Percentiles rank a stretch among this genome's conserved stretches.
Conservation (phyloP, 1,284 basidiomycete genomes). For the Irpex lacteus region DNA sequence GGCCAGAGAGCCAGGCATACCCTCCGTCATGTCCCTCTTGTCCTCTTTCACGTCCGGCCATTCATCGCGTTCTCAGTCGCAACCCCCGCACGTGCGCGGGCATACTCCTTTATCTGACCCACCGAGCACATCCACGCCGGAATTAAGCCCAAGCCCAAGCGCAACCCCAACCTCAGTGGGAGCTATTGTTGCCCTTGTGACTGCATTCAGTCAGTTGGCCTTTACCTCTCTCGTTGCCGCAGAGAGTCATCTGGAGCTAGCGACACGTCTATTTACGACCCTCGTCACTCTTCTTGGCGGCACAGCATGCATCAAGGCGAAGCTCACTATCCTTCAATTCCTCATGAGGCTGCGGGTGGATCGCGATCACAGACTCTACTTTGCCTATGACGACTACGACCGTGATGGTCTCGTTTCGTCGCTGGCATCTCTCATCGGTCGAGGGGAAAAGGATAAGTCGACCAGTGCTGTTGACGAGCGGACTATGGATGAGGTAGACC, state of each 20-base stretch:
- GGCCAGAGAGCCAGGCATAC: constrained; percentile 46
- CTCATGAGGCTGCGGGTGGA: constrained; percentile 89
- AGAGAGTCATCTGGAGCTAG: constrained; percentile 43
- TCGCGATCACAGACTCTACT: constrained; percentile 86
- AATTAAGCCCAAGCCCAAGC: constrained; percentile 25
- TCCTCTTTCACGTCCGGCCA: constrained; percentile 53
- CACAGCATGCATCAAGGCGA: constrained; percentile 57
- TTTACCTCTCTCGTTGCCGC: constrained; percentile 61
- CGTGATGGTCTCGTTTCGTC: constrained; percentile 48
- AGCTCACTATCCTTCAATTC: constrained; percentile 83
- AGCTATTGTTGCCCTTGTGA: constrained; percentile 62
- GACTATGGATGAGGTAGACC: constrained; percentile 36
- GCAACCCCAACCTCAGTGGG: constrained; percentile 46
- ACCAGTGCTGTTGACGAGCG: constrained; percentile 20
- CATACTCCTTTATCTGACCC: constrained; percentile 26
- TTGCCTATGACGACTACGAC: constrained; percentile 50
- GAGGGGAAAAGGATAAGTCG: constrained; percentile 31
- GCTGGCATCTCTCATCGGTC: constrained; percentile 55
- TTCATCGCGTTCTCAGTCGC: constrained; percentile 55
- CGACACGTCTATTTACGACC: constrained; percentile 48
- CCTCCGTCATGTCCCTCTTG: constrained; percentile 61
- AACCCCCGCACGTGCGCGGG: constrained; percentile 29
- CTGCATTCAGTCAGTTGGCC: constrained; percentile 65
- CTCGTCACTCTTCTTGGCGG: constrained; percentile 44
- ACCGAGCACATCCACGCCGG: constrained; percentile 23